These are phyloP conservation scores for Colletotrichum magnum DNA, from an alignment of 2,329 filamentous ascomycete genomes.

Conservation along the genomic window DNA sequence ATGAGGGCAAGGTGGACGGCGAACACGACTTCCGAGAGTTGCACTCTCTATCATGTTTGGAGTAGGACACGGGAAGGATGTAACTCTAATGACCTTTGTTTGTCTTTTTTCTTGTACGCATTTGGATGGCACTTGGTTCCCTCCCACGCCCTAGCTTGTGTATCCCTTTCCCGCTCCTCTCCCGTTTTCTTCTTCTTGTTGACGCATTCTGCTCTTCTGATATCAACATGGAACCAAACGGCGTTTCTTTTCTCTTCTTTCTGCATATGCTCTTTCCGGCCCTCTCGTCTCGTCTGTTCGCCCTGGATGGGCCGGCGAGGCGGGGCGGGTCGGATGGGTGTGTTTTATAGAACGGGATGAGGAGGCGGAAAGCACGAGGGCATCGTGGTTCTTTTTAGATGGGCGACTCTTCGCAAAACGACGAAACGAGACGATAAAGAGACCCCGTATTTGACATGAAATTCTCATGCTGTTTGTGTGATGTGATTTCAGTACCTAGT, in stretches of 20 bases:
- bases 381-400: not conserved
- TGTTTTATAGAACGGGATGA: conserved; percentile 22
- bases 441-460: not conserved
- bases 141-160: not conserved
- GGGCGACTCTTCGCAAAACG: conserved; percentile 12
- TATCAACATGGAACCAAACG: conserved; percentile 31
- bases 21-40: conserved; percentile 37
- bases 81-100: conserved; percentile 37
- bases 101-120: conserved; percentile 8
- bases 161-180: not conserved
- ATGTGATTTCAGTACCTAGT: too few species aligned
- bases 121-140: conserved; percentile 21
- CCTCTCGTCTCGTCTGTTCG: not conserved
- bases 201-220: conserved; percentile 27
- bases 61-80: conserved; percentile 35
- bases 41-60: conserved; percentile 35
- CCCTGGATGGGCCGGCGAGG: conserved; percentile 25
- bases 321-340: not conserved
- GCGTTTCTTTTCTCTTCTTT: conserved; percentile 24
- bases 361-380: not conserved
- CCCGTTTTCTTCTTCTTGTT: not conserved
- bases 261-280: conserved; percentile 10
- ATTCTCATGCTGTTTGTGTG: too few species aligned
- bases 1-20: conserved; percentile 35
- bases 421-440: conserved; percentile 27